Base-by-base conservation (phyloP, 345 rosid species). In the Moringa oleifera region DNA sequence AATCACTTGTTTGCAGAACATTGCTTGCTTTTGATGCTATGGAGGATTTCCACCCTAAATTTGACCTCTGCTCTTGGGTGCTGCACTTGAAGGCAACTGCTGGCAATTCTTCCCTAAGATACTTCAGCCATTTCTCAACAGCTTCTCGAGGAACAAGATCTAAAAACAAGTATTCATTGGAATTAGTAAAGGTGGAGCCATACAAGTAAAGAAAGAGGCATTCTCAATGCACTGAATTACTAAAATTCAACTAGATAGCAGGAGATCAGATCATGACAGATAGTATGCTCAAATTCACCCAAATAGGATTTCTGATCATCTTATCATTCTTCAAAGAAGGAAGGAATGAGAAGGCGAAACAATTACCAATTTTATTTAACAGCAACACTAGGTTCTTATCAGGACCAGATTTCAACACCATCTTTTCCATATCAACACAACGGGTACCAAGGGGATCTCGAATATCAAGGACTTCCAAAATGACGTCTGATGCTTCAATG, bases 121-220 rank as follows among this genome's bases (percentile, higher is more conserved):
- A 90, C 72, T 76, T 90, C 5, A 94, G 86, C 99, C 97, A 94
- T 74, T 88, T 94, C 68, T 94, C 96, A 65, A 85, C 92, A 79
- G 97, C 76, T 84, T 94, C 99, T 57, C 90, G 75, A n/a, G 99
- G 97, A 64, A 86, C 99, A 72, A 94, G 97, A 89, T 94, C 98
- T 93, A 73, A 57, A 68, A 7, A 68, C 23, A 71, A 31, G 4
- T 20, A 28, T 16, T 25, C 28, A 23, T 20, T 36, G 25, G 52
- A 33, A 45, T 50, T n/a, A 52, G 0, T 47, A 20, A 50, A 55
- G 31, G 23, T 21, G 21, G 52, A 56, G 25, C 16, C 47, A 41
- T 41, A 4, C 17, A 41, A 7, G 16, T 4, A 20, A 12, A 28
- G 9, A 41, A 45, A 0, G 33, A 28, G 47, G 17, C 9, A 41